These are phyloP conservation scores for Miscanthus sacchariflorus DNA, from an alignment of 202 grass and related monocot species.

Conservation along the genomic window DNA sequence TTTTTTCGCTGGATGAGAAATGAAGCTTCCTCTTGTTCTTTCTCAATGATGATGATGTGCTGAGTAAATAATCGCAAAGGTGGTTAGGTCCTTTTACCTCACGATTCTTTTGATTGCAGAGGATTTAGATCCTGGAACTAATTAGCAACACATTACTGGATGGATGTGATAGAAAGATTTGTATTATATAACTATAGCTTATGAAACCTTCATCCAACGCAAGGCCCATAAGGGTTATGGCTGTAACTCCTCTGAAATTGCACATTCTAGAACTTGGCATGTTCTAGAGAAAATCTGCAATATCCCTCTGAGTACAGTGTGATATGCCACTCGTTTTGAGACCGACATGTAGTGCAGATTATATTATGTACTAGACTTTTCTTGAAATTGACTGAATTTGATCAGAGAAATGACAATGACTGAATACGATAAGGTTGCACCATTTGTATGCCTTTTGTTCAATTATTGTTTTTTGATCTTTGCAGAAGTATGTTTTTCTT, in stretches of 20 bases:
- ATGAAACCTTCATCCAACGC: not conserved
- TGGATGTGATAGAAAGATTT: conserved; percentile 12
- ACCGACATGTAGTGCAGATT: not conserved
- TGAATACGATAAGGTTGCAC: not conserved
- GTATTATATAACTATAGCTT: not conserved
- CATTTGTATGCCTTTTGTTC: not conserved
- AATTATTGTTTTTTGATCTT: conserved; percentile 23
- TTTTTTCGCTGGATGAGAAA: not conserved
- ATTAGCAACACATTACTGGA: no score
- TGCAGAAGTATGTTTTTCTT: conserved; percentile 16
- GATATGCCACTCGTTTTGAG: not conserved
- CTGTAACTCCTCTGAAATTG: not conserved
- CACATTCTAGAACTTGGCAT: conserved; percentile 11
- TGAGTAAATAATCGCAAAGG: not conserved
- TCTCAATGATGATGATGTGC: not conserved
- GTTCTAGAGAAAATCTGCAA: not conserved
- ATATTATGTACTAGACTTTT: not conserved
- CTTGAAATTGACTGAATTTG: conserved; percentile 16
- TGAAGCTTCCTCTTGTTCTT: not conserved
- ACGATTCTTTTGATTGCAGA: no score
- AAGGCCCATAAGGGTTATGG: not conserved
- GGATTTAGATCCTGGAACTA: no score
- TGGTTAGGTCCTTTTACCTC: not conserved
- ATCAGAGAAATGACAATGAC: not conserved
- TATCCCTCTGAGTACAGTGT: not conserved